These are phyloP conservation scores for Scortechinia acanthostroma DNA, from an alignment of 2,329 filamentous ascomycete genomes.

Conservation along the genomic window DNA sequence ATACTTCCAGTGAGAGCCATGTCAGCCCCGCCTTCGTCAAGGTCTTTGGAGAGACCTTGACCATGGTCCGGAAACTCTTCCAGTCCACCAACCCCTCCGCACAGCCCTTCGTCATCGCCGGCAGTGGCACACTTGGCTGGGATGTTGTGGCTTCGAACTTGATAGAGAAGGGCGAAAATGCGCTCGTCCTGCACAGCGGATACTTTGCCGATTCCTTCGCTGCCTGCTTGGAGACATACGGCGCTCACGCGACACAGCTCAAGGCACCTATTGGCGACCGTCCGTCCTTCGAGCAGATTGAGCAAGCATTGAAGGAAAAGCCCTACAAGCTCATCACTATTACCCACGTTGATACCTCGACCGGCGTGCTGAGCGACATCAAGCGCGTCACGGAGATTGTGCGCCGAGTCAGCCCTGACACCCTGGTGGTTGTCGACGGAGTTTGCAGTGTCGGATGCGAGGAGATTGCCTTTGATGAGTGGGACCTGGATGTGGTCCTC, in stretches of 20 bases:
- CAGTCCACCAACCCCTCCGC: conserved; percentile 75
- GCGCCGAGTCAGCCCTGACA: conserved; percentile 80
- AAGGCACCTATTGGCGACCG: conserved; percentile 82
- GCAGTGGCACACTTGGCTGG: conserved; percentile 93
- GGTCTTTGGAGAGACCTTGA: conserved; percentile 81
- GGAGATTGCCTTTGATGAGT: conserved; percentile 91
- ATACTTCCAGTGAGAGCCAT: conserved; percentile 63
- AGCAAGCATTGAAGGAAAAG: conserved; percentile 81
- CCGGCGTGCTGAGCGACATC: conserved; percentile 87
- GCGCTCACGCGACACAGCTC: conserved; percentile 81
- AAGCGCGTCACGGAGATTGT: conserved; percentile 77
- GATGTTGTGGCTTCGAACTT: conserved; percentile 93
- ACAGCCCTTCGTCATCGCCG: conserved; percentile 88
- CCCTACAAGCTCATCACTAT: conserved; percentile 91
- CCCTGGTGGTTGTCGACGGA: conserved; percentile 85
- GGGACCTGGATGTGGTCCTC: conserved; percentile 85
- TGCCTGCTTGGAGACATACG: conserved; percentile 85
- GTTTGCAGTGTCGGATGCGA: conserved; percentile 96
- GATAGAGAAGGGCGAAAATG: conserved; percentile 80
- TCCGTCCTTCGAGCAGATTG: conserved; percentile 79
- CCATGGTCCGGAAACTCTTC: conserved; percentile 86
- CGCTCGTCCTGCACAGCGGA: conserved; percentile 86
- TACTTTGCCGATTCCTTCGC: conserved; percentile 96
- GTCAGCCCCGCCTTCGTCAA: conserved; percentile 83
- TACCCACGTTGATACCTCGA: conserved; percentile 95